Base-by-base conservation (phyloP, 148 eudicot species). In the Selenicereus undatus region DNA sequence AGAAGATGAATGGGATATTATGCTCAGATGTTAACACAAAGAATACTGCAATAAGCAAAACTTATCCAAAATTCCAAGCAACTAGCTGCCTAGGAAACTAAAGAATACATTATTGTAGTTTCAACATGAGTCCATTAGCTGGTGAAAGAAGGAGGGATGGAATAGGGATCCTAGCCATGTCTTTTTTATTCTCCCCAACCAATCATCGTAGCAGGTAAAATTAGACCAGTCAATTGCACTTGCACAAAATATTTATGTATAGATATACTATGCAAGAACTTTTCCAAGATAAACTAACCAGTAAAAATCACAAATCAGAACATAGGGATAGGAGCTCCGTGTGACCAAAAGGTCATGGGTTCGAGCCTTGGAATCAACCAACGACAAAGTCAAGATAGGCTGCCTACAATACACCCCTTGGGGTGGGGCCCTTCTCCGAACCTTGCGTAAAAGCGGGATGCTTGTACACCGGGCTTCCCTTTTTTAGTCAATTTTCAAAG, bases 151-250 rank as follows among this genome's bases (percentile, higher is more conserved):
- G 32, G 32, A 2, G 68, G 68, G 29, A 18, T 62, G 68, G 27
- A 35, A 35, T 71, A 32, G 11, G 39, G 35, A 70, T 32, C 48
- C 74, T 14, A 0, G 11, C 35, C 24, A n/a, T 62, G 26, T 62
- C 68, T 62, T 62, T 62, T 69, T 69, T 35, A 71, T 71, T 71
- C 22, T 71, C 42, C 43, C 45, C n/a, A 35, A 27, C 42, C 74
- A n/a, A 62, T 22, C 22, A 29, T 71, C 17, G 16, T 18, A 4
- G n/a, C 8, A 71, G 45, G 3, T 35, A 30, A 32, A 71, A 32
- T 71, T 16, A 71, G 45, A 62, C 68, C 68, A 62, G 24, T 62
- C 52, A 48, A 5, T n/a, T 9, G 26, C 68, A 62, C 11, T n/a
- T 9, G 26, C 65, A 60, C 24, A 60, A 60, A 60, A 62, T 62